phyloP scores from a whole-genome alignment of 768 basidiomycete genomes.

The Serendipita indica region DNA sequence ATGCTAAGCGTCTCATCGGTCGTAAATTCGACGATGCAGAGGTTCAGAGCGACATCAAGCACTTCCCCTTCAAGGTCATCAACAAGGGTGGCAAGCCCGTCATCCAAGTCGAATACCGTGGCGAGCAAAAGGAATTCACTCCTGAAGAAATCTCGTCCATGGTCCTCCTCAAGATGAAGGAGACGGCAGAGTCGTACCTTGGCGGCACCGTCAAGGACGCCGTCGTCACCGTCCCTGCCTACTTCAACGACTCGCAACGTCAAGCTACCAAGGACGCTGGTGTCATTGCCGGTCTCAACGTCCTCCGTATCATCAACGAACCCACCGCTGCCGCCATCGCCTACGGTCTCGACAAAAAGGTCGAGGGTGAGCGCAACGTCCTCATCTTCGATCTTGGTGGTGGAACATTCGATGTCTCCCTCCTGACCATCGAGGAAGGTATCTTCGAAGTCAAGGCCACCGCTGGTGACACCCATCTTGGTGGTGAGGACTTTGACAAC shows the following conservation, averaged over 20 bases:
- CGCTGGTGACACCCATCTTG: slow-evolving; percentile 95
- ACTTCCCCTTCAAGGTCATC: slow-evolving; percentile 36
- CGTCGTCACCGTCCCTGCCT: slow-evolving; percentile 66
- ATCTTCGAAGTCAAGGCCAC: slow-evolving; percentile 98
- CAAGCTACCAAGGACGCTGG: slow-evolving; percentile 98
- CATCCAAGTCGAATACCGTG: slow-evolving; percentile 38
- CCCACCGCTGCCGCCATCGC: slow-evolving; percentile 97
- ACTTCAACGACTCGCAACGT: slow-evolving; percentile 98
- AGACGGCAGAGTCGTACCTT: slow-evolving; percentile 56
- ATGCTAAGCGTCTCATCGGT: slow-evolving; percentile 95
- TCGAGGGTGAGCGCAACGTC: slow-evolving; percentile 79
- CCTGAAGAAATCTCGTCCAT: slow-evolving; percentile 56
- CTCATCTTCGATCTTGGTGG: slow-evolving; percentile 97
- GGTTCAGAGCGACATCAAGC: slow-evolving; percentile 35
- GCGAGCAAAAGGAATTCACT: slow-evolving; percentile 42
- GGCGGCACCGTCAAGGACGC: slow-evolving; percentile 45
- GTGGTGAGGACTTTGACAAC: slow-evolving; percentile 98
- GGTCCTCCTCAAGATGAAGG: slow-evolving; percentile 55
- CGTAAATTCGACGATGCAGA: slow-evolving; percentile 59
- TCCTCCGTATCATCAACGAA: slow-evolving; percentile 98
- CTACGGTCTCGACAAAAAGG: slow-evolving; percentile 95
- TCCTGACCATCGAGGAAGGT: slow-evolving; percentile 91
- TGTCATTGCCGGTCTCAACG: slow-evolving; percentile 82
- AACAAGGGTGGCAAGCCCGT: slow-evolving; percentile 32
- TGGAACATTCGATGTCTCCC: slow-evolving; percentile 96